These are phyloP conservation scores for Scortechinia acanthostroma DNA, from an alignment of 2,329 filamentous ascomycete species.

Conservation along the genomic window DNA sequence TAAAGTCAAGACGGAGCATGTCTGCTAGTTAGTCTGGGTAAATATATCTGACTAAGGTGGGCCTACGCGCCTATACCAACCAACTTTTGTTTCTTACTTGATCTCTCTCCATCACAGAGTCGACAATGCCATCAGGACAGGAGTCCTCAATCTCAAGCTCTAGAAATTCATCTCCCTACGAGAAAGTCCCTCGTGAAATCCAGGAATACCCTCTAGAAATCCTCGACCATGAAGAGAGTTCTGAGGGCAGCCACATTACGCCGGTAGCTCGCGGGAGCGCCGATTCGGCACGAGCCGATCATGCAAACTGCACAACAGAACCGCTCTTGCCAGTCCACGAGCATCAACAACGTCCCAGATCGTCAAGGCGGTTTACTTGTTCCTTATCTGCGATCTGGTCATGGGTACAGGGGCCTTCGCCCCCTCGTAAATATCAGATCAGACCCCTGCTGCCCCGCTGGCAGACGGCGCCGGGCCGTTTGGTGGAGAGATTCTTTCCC, in stretches of 20 bases:
- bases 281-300: neutral
- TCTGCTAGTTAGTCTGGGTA: no score
- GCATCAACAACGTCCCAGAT: neutral
- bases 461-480: constrained; percentile 32
- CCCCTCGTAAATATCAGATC: constrained; percentile 9
- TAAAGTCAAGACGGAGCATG: no score
- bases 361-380: neutral
- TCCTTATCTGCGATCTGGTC: neutral
- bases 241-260: neutral
- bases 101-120: no score
- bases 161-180: neutral
- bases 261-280: neutral
- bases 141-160: no score
- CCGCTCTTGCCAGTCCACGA: neutral
- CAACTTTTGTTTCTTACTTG: no score
- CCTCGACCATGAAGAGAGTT: neutral
- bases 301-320: neutral
- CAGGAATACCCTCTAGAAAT: neutral
- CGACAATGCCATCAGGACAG: no score
- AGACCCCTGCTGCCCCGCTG: constrained; percentile 28
- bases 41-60: no score
- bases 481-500: constrained; percentile 34
- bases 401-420: constrained; percentile 9
- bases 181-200: neutral
- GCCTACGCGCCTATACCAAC: no score